Conservation (phyloP, 805 yeast genomes). For the Cyberlindnera subsufficiens region DNA sequence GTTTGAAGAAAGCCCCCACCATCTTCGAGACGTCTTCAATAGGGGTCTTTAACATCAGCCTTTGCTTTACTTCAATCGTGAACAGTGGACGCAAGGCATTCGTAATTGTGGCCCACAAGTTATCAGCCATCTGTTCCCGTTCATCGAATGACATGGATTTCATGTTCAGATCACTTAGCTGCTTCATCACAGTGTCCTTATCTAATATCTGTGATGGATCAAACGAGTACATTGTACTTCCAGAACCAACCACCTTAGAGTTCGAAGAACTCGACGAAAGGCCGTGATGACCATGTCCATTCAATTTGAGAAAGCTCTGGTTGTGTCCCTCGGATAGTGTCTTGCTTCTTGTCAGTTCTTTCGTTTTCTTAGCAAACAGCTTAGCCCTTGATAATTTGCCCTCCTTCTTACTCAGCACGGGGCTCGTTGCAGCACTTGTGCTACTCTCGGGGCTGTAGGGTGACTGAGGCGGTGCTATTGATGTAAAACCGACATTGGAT, state of each 20-base stretch:
- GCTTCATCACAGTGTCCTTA: slow-evolving; percentile 24
- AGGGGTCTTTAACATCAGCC: slow-evolving; percentile 35
- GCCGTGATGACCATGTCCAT: slow-evolving; percentile 16
- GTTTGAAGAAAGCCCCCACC: slow-evolving; percentile 33
- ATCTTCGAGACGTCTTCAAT: slow-evolving; percentile 52
- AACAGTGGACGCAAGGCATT: slow-evolving; percentile 41
- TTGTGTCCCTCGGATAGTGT: slow-evolving; percentile 10
- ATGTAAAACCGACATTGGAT: slow-evolving; percentile 24
- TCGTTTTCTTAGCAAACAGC: slow-evolving; percentile 23
- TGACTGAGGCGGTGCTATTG: slow-evolving; percentile 11
- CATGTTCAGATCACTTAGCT: slow-evolving; percentile 26
- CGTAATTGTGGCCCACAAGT: slow-evolving; percentile 43
- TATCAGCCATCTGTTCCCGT: slow-evolving; percentile 37
- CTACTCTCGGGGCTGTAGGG: slow-evolving; percentile 1
- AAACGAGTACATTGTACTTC: slow-evolving; percentile 32
- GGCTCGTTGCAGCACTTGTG: slow-evolving; percentile 9
- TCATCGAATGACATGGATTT: slow-evolving; percentile 28
- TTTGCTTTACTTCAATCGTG: slow-evolving; percentile 30
- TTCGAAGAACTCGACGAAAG: slow-evolving; percentile 33
- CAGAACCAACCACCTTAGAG: slow-evolving; percentile 27
- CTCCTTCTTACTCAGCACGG: slow-evolving; percentile 15
- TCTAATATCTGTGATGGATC: slow-evolving; percentile 24
- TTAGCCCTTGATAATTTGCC: slow-evolving; percentile 21
- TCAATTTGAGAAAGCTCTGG: slow-evolving; percentile 17
- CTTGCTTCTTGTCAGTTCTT: slow-evolving; percentile 15